Base-by-base conservation (phyloP, 2,329 filamentous ascomycete genomes). In the Chaetoscypha palmicola region DNA sequence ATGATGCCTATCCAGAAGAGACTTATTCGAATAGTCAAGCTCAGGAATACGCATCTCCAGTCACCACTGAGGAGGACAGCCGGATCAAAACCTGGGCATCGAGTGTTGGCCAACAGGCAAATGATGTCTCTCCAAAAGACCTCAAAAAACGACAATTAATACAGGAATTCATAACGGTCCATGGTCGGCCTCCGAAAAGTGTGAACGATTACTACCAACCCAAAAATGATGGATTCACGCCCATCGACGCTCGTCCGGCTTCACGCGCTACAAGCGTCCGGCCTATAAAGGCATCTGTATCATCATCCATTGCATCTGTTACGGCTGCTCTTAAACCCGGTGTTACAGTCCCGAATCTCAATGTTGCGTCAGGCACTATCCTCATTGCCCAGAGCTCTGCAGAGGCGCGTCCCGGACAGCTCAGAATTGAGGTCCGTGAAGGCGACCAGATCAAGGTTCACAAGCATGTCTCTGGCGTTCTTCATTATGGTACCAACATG, bases 201-300 rank as follows among this genome's bases (percentile, higher is more conserved):
- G n/a, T 37, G 2, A 46, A 47, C 21, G 51, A 53, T 17, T 35
- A 54, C n/a, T 47, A 45, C 12, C 55, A 59, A 35, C 57, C 55
- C 2, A 56, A 54, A 2, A 58, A 57, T 35, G 41, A 43, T 1
- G 24, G 40, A 5, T 48, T 49, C 22, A 32, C 2, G 23, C 32
- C 41, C 5, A n/a, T 38, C 5, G 17, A 48, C 9, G 16, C 39
- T 14, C 38, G 35, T 2, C 37, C 42, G 3, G 26, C 37, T 19
- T 49, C 53, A 24, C 32, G 41, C 19, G 32, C 33, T 1, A 45
- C 52, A 4, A 45, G 14, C 3, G 43, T 4, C 10, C 41, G 10
- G 9, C 22, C 22, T 23, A 28, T n/a, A 5, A 30, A 26, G 16
- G 31, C 30, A 10, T 7, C 22, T 16, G 8, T 5, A 8, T 19